Conservation (phyloP, 2,329 filamentous ascomycete species). For the Cladosporium halotolerans region DNA sequence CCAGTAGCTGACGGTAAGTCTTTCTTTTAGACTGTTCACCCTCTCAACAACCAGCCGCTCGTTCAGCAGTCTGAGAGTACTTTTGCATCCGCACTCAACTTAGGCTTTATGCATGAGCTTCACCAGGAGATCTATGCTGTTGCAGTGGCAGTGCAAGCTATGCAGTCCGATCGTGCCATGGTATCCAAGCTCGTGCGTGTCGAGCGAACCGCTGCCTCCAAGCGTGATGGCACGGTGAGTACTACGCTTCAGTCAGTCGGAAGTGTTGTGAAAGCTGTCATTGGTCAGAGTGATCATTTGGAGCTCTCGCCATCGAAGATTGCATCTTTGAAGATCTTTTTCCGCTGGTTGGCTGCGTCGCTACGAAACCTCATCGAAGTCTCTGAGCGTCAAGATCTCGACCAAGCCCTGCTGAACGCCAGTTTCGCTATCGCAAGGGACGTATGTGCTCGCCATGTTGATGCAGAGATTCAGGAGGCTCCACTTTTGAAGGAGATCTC, state of each 20-base stretch:
- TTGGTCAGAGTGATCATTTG: constrained; percentile 1
- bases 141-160: constrained; percentile 11
- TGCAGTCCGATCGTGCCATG: constrained; percentile 17
- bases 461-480: background rate
- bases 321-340: constrained; percentile 5
- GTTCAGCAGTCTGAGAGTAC: constrained; percentile 24
- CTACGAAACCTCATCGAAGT: constrained; percentile 5
- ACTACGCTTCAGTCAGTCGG: constrained; percentile 1
- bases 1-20: constrained; percentile 30
- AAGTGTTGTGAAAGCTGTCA: constrained; percentile 4
- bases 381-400: constrained; percentile 1
- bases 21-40: constrained; percentile 37
- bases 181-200: constrained; percentile 2
- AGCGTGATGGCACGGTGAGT: constrained; percentile 7
- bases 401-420: constrained; percentile 12
- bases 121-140: constrained; percentile 11
- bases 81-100: constrained; percentile 15
- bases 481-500: background rate
- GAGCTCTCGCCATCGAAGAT: background rate
- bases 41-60: constrained; percentile 41
- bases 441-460: background rate
- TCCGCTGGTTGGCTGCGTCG: constrained; percentile 10
- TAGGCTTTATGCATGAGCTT: constrained; percentile 21
- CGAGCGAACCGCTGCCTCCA: background rate
- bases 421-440: constrained; percentile 9